phyloP scores from a whole-genome alignment of 495 filamentous ascomycete genomes.

The Aspergillus nanangensis region DNA sequence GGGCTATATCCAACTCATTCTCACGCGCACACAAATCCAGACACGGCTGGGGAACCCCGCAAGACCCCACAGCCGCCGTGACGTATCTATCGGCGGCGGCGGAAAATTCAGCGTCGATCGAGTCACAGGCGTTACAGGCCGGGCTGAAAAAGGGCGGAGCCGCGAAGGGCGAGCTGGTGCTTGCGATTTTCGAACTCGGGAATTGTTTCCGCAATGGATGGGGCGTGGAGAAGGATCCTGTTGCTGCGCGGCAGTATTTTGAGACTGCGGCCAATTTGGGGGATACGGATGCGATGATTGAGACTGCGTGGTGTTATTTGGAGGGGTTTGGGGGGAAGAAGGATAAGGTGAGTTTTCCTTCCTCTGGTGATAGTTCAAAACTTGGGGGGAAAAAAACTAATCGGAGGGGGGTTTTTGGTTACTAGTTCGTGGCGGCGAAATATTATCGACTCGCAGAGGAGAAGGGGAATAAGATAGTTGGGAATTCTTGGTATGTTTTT shows the following conservation, averaged over 20 bases:
- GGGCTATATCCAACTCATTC: too few relatives aligned
- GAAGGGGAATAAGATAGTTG: constrained; percentile 82
- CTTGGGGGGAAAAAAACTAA: neutral
- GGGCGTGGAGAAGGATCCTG: constrained; percentile 84
- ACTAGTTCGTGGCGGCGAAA: constrained; percentile 77
- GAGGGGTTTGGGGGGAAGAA: constrained; percentile 94
- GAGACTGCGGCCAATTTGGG: constrained; percentile 95
- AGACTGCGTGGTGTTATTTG: constrained; percentile 91
- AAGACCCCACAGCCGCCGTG: constrained; percentile 68
- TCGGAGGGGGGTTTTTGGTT: neutral
- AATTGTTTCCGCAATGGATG: constrained; percentile 97
- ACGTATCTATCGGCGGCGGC: constrained; percentile 83
- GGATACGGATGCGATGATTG: constrained; percentile 97
- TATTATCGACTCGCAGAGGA: constrained; percentile 92
- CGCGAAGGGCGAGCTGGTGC: constrained; percentile 95
- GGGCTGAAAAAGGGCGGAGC: constrained; percentile 90
- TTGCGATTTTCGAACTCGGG: constrained; percentile 89
- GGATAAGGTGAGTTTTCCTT: constrained; percentile 72
- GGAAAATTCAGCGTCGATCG: constrained; percentile 83
- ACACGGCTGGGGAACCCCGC: constrained; percentile 88
- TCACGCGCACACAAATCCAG: too few relatives aligned
- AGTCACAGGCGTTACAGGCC: constrained; percentile 74
- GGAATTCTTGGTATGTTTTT: constrained; percentile 85
- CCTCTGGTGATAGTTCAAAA: neutral
- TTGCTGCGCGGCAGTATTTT: constrained; percentile 91